These are phyloP conservation scores for Annona squamosa DNA, from an alignment of 164 flowering plant species.

Conservation along the genomic window DNA sequence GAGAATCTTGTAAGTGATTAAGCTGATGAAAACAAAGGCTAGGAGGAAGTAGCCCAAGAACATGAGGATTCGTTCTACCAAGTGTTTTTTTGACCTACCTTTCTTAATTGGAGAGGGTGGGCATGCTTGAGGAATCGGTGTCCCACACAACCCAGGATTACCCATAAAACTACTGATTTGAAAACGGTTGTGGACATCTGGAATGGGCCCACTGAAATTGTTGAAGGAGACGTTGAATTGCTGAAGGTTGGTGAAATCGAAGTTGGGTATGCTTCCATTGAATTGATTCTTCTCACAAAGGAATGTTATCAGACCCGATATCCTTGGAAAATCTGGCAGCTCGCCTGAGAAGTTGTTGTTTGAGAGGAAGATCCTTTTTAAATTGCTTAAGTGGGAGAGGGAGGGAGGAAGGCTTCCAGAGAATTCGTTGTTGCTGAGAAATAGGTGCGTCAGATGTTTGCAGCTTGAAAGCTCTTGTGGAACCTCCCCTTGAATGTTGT, in stretches of 20 bases:
- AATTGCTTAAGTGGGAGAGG: constrained; percentile 25
- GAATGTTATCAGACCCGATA: constrained; percentile 36
- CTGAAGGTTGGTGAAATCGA: constrained; percentile 34
- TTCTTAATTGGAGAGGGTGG: constrained; percentile 9
- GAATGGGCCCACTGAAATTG: constrained; percentile 40
- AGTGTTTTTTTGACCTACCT: constrained; percentile 10
- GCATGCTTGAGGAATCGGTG: constrained; percentile 31
- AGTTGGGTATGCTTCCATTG: constrained; percentile 35
- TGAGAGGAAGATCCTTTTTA: constrained; percentile 35
- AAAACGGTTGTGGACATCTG: constrained; percentile 24
- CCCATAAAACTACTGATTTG: constrained; percentile 19
- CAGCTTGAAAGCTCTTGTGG: constrained; percentile 32
- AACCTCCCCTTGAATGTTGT: constrained; percentile 30
- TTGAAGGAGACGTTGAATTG: constrained; percentile 45
- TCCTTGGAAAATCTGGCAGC: constrained; percentile 36
- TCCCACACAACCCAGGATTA: constrained; percentile 47
- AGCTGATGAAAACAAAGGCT: constrained; percentile 18
- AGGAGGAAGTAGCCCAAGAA: constrained; percentile 35
- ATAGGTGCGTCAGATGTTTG: constrained; percentile 34
- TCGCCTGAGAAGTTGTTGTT: constrained; percentile 36
- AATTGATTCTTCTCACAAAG: constrained; percentile 41
- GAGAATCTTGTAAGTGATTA: constrained; percentile 19
- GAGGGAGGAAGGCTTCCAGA: constrained; percentile 35
- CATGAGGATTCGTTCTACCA: constrained; percentile 29
- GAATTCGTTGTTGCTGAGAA: constrained; percentile 26